Conservation (phyloP, 2,329 filamentous ascomycete species). For the Alternaria sp. region DNA sequence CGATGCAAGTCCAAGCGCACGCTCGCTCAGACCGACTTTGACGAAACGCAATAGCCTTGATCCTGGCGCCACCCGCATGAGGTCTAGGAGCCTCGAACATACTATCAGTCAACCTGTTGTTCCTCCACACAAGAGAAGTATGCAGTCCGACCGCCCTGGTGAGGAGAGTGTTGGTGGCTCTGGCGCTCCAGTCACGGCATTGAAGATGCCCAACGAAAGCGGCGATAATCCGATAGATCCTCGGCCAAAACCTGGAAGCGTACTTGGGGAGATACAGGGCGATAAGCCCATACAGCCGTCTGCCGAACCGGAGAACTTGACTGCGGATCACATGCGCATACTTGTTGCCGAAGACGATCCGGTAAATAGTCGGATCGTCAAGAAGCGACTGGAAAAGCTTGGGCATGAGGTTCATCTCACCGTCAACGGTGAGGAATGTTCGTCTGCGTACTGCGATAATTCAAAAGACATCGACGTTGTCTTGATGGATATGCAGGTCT, state of each 20-base stretch:
- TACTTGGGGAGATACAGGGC: conserved; percentile 43
- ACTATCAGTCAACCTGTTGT: conserved; percentile 20
- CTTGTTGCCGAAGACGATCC: conserved; percentile 89
- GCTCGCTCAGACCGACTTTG: conserved; percentile 36
- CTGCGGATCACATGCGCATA: conserved; percentile 65
- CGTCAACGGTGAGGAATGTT: conserved; percentile 85
- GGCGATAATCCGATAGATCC: conserved; percentile 21
- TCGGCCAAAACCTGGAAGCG: conserved; percentile 26
- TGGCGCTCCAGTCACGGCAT: conserved; percentile 54
- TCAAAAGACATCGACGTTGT: conserved; percentile 75
- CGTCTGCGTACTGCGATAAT: conserved; percentile 71
- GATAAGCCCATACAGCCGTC: conserved; percentile 27
- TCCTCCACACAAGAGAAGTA: conserved; percentile 47
- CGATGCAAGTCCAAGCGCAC: conserved; percentile 31
- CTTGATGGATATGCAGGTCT: conserved; percentile 91
- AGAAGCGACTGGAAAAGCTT: conserved; percentile 78
- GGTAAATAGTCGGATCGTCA: conserved; percentile 82
- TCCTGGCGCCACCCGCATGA: conserved; percentile 13
- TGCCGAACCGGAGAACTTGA: conserved; percentile 23
- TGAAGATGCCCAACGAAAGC: conserved; percentile 58
- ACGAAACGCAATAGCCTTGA: conserved; percentile 43
- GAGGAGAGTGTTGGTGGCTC: conserved; percentile 53
- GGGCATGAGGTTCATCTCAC: conserved; percentile 77
- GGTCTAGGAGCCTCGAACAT: conserved; percentile 43
- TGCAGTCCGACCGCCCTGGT: conserved; percentile 57